Percentiles rank a stretch among this genome's conserved stretches.
These are phyloP conservation scores for Podospora anserina DNA, from an alignment of 495 filamentous ascomycete genomes.

Conservation along the genomic window DNA sequence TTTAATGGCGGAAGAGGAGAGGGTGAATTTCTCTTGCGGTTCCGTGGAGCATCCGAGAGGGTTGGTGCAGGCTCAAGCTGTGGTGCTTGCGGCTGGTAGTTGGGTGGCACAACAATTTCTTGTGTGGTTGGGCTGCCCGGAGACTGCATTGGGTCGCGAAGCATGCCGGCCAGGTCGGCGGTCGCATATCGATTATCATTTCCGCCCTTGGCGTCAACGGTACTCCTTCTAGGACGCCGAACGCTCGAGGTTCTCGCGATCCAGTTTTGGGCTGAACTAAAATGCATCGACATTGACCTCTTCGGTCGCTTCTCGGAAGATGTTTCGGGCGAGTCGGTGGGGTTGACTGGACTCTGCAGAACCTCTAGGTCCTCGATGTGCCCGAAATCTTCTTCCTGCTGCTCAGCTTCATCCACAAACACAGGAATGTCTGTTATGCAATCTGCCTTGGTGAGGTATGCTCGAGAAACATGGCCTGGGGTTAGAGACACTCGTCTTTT, in stretches of 20 bases:
- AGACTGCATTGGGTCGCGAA: constrained; percentile 22
- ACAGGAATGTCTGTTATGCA: constrained; percentile 26
- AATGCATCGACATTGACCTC: constrained; percentile 54
- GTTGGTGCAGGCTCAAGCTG: constrained; percentile 24
- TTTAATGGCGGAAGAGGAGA: constrained; percentile 57
- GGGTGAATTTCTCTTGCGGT: constrained; percentile 48
- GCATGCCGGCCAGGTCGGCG: constrained; percentile 38
- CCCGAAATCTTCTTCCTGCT: constrained; percentile 1
- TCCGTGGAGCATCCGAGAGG: constrained; percentile 27
- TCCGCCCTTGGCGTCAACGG: constrained; percentile 34
- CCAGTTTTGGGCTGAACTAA: constrained; percentile 50
- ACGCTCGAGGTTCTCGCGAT: constrained; percentile 49
- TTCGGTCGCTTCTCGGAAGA: constrained; percentile 42
- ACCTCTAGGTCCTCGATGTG: constrained; percentile 11
- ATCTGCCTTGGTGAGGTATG: constrained; percentile 35
- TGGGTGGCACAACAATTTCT: constrained; percentile 26
- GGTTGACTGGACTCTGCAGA: constrained; percentile 21
- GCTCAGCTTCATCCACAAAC: constrained; percentile 15
- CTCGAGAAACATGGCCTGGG: constrained; percentile 19
- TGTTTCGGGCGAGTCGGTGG: constrained; percentile 21
- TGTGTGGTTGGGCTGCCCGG: constrained; percentile 24
- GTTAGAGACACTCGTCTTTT: constrained; percentile 29
- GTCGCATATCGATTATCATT: constrained; percentile 43
- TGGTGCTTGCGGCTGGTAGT: constrained; percentile 18
- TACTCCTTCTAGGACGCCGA: constrained; percentile 44